phyloP scores from a whole-genome alignment of 2,329 filamentous ascomycete species.

The Colletotrichum sp. region DNA sequence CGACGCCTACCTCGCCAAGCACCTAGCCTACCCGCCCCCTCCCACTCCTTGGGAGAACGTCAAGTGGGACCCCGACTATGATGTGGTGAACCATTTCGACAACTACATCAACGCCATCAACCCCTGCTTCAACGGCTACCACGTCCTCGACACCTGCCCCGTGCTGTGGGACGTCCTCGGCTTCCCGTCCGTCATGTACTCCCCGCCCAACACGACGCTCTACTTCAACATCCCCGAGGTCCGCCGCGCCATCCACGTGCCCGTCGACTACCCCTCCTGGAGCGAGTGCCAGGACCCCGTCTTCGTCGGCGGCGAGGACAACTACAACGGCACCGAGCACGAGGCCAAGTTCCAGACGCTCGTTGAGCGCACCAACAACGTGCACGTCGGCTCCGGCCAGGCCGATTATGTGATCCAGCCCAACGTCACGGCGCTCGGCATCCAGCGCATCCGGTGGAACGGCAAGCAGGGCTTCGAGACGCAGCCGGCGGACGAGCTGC shows the following conservation, averaged over 20 bases:
- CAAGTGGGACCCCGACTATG: constrained; percentile 54
- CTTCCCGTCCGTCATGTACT: constrained; percentile 67
- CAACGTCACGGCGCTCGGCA: constrained; percentile 72
- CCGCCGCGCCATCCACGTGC: constrained; percentile 70
- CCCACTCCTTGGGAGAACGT: constrained; percentile 52
- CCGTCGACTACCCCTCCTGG: constrained; percentile 34
- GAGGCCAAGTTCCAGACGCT: constrained; percentile 48
- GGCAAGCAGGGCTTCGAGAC: constrained; percentile 73
- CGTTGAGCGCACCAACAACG: constrained; percentile 60
- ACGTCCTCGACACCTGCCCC: constrained; percentile 75
- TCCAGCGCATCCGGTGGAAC: constrained; percentile 85
- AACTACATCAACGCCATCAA: constrained; percentile 63
- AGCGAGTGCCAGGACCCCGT: constrained; percentile 2
- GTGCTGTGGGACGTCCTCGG: constrained; percentile 71
- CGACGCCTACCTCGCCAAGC: constrained; percentile 61
- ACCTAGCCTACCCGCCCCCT: constrained; percentile 72
- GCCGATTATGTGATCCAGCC: constrained; percentile 72
- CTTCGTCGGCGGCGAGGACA: neutral
- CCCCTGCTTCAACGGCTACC: constrained; percentile 82
- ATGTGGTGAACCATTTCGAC: constrained; percentile 57
- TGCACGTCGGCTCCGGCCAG: constrained; percentile 75
- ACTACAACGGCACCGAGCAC: constrained; percentile 5
- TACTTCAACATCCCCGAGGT: constrained; percentile 77
- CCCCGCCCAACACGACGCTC: constrained; percentile 62
- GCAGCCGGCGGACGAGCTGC: constrained; percentile 66